Evolutionary conservation across 108 stramenopile species (phyloP), one percentile per base, ranked within the genome.

Genomic region (Seminavis robusta): DNA sequence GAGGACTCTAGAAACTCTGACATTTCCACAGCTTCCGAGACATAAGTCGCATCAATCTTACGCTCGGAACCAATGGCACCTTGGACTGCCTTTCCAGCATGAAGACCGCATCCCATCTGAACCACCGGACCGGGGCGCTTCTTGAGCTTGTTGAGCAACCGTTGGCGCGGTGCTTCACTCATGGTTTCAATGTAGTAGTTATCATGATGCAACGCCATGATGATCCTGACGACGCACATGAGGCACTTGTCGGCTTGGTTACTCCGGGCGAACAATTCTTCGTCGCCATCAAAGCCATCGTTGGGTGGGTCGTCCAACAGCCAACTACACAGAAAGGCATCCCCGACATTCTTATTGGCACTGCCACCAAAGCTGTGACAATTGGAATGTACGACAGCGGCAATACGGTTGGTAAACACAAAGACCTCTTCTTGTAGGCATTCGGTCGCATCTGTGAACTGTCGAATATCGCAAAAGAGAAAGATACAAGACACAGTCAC

Each of bases 321-420:
- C 95, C 95, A 96, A 43, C 82, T 84, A 17, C 94, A 56, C 23
- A 96, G 71, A 66, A 96, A 96, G 1, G 95, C 95, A 63, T 96
- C 95, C 11, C 95, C 95, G 44, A 96, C 79, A 54, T 96, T 96
- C 54, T 96, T 96, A 63, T 96, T 96, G 0, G 95, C 90, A 1
- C 89, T 71, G 3, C 95, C 95, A 3, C 74, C 73, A 47, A 63
- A 80, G 37, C 66, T 54, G 42, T 82, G 63, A 29, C 83, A 84
- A 34, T 84, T 74, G 5, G 79, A 81, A 59, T 96, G 95, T 20
- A 96, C 84, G 26, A 96, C 86, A 7, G 70, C 71, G 8, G 90
- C 95, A 49, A 94, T 87, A 36, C 74, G 71, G 57, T 96, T 96
- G 0, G 93, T 93, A 71, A 94, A 96, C 4, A 93, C 77, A 70